These are phyloP conservation scores for Chloris gayana DNA, from an alignment of 176 grass and related monocot genomes.

Conservation along the genomic window DNA sequence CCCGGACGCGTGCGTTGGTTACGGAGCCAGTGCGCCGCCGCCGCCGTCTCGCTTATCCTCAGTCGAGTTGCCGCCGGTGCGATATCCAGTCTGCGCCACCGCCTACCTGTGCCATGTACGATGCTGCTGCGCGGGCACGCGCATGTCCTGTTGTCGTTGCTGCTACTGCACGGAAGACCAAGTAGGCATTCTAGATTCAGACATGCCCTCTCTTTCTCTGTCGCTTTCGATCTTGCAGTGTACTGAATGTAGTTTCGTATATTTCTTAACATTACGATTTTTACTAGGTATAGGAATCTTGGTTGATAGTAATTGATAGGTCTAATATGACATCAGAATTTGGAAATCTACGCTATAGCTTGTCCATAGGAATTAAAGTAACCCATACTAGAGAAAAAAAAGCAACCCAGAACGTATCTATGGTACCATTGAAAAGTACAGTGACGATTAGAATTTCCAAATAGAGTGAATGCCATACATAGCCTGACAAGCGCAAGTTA, in stretches of 20 bases:
- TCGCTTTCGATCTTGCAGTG: background rate
- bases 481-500: conserved; percentile 8
- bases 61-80: background rate
- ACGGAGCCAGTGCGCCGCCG: too few relatives aligned
- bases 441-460: background rate
- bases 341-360: background rate
- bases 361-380: too few relatives aligned
- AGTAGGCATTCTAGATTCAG: too few relatives aligned
- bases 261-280: background rate
- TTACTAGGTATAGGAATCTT: background rate
- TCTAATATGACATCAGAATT: background rate
- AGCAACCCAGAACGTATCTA: too few relatives aligned
- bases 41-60: background rate
- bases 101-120: background rate
- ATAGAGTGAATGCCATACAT: conserved; percentile 11
- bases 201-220: background rate
- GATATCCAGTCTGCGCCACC: background rate
- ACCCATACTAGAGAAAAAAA: too few relatives aligned
- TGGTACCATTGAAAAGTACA: too few relatives aligned
- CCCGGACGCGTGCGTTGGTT: background rate
- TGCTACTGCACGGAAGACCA: background rate
- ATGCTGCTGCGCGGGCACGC: background rate
- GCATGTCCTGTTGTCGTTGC: background rate
- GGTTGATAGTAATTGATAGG: background rate
- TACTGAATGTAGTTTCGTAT: too few relatives aligned